phyloP scores from a whole-genome alignment of 352 stramenopile species.

The Peronosclerospora sorghi region DNA sequence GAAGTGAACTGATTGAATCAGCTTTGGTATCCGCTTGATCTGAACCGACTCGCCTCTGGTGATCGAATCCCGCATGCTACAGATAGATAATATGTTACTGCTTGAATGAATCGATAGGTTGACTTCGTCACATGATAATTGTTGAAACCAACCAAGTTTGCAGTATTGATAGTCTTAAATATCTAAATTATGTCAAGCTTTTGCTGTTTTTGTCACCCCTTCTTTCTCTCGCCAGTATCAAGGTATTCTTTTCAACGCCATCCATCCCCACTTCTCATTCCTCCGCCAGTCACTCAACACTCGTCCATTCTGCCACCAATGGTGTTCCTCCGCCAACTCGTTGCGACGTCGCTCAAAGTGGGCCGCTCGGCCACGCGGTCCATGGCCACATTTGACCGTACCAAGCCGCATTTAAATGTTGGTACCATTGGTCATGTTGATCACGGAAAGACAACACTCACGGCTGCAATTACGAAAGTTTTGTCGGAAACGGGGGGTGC shows the following conservation, averaged over 20 bases:
- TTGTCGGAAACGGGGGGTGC: slow-evolving; percentile 65
- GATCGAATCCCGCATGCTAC: too few relatives aligned
- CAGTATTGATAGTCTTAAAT: too few relatives aligned
- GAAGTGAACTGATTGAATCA: too few relatives aligned
- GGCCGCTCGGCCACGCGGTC: slow-evolving; percentile 10
- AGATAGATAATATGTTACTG: too few relatives aligned
- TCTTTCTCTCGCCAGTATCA: not conserved
- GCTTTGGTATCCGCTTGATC: too few relatives aligned
- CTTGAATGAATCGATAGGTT: too few relatives aligned
- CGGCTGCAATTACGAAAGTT: slow-evolving; percentile 92
- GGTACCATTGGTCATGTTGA: slow-evolving; percentile 98
- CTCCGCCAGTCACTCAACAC: slow-evolving; percentile 5
- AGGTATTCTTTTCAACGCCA: not conserved
- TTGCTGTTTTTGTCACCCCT: slow-evolving; percentile 2
- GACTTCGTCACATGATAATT: too few relatives aligned
- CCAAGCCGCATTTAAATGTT: slow-evolving; percentile 95
- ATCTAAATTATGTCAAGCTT: too few relatives aligned
- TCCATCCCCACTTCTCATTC: slow-evolving; percentile 6
- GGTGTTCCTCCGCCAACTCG: slow-evolving; percentile 19
- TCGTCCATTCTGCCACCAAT: too few relatives aligned
- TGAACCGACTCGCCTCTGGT: too few relatives aligned
- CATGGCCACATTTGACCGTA: slow-evolving; percentile 70
- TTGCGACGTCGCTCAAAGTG: slow-evolving; percentile 11
- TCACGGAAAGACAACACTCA: slow-evolving; percentile 96
- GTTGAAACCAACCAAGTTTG: too few relatives aligned